Evolutionary conservation across 2,329 filamentous ascomycete genomes (phyloP), one percentile per base, ranked within the genome.

Genomic region (Tolypocladium ovalisporum): DNA sequence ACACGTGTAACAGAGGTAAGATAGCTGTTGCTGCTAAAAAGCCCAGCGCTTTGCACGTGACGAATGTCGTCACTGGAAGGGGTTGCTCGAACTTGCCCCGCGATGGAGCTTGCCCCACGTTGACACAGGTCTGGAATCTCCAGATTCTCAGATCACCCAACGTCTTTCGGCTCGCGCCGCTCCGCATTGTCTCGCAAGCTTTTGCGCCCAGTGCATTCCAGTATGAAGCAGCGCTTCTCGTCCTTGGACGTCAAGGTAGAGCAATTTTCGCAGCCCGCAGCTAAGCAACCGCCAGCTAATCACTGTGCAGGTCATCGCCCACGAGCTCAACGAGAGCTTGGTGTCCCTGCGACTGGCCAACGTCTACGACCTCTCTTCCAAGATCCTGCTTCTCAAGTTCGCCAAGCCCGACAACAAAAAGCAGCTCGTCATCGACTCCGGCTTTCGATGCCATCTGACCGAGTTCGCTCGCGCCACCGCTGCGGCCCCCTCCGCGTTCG

Each of bases 321-420:
- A 96, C 71, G 94, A 99, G 81, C 88, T 99, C 61, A 87, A 90
- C 59, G 78, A 82, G 61, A 83, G 81, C 62, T 81, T 99, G 56
- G 83, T 87, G 58, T 84, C 84, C 59, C 80, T 97, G 61, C 89
- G 94, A 62, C 82, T 97, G 54, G 85, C 89, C 61, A 99, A 99
- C 70, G 87, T 97, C 70, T 97, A 99, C 76, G 94, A 99, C 71
- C 84, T 99, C 59, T 96, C 90, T 61, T 91, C 91, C 62, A 91
- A 93, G 69, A 97, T 97, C 68, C 90, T 97, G 68, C 85, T 97
- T 32, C 82, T 99, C 72, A 97, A 97, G 70, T 94, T 99, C 69
- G 86, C 91, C 57, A 96, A 94, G 71, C 90, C 93, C 49, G 87
- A 93, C 67, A 82, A 87, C 63, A 91, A 92, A 72, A 87, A 94